These are phyloP conservation scores for Cucumis hystrix DNA, from an alignment of 306 rosid genomes.

Conservation along the genomic window DNA sequence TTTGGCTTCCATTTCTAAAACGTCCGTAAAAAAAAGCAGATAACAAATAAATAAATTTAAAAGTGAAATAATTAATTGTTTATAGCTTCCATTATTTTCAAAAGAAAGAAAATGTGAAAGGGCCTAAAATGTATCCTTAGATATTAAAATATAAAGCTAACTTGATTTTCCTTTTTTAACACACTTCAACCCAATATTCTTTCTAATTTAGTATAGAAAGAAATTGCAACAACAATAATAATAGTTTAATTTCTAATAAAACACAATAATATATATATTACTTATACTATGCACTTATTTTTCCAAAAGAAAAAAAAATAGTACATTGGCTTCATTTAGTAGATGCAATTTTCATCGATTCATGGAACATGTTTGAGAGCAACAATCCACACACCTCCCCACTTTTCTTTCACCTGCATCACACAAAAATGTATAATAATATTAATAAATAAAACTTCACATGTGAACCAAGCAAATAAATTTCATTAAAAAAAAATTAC, in stretches of 20 bases:
- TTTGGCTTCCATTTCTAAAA: too few relatives aligned
- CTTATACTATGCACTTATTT: neutral
- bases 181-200: neutral
- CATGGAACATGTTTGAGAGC: slow-evolving; percentile 20
- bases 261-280: neutral
- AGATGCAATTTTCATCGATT: neutral
- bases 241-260: neutral
- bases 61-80: too few relatives aligned
- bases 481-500: neutral
- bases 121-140: too few relatives aligned
- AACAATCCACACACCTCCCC: slow-evolving; percentile 31
- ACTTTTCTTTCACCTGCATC: slow-evolving; percentile 22
- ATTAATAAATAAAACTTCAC: neutral
- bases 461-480: too few relatives aligned
- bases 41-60: too few relatives aligned
- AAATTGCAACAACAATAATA: neutral
- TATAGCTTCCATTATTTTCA: too few relatives aligned
- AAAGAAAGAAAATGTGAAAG: too few relatives aligned
- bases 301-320: neutral
- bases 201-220: neutral
- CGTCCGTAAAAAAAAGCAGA: too few relatives aligned
- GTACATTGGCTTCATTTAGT: neutral
- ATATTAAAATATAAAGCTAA: too few relatives aligned
- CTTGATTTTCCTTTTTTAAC: too few relatives aligned
- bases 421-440: neutral